phyloP scores from a whole-genome alignment of 768 basidiomycete species.

The Hirschioporus abietinus region DNA sequence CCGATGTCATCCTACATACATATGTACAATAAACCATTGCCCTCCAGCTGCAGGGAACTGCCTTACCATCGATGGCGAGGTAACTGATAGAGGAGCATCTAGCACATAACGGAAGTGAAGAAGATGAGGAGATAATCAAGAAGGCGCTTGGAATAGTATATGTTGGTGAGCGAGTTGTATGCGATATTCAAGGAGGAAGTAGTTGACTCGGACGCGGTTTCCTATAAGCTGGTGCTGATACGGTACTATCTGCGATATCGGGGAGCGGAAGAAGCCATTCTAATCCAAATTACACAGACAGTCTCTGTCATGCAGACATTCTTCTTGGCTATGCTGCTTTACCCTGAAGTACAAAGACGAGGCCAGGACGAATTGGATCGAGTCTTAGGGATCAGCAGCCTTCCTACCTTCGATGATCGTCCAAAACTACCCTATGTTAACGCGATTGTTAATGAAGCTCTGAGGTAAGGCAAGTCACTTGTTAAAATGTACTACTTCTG shows the following conservation, averaged over 20 bases:
- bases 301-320: slow-evolving; percentile 10
- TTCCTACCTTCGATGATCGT: slow-evolving; percentile 28
- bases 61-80: background rate
- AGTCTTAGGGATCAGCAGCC: slow-evolving; percentile 23
- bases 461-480: background rate
- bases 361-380: slow-evolving; percentile 25
- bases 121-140: background rate
- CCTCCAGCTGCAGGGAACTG: background rate
- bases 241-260: background rate
- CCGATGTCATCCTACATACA: background rate
- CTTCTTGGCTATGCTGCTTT: slow-evolving; percentile 22
- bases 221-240: background rate
- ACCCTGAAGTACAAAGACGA: slow-evolving; percentile 19
- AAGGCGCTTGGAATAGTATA: background rate
- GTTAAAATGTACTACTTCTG: background rate
- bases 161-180: background rate
- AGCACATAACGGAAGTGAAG: background rate
- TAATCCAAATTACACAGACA: background rate
- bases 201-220: background rate
- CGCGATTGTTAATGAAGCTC: slow-evolving; percentile 25
- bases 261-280: background rate
- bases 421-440: slow-evolving; percentile 31
- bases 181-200: background rate
- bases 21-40: too few relatives aligned
- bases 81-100: background rate